A percentile compares a stretch with the other conserved stretches of the same genome.
phyloP scores from a whole-genome alignment of 768 basidiomycete genomes.

The Agaricus subrufescens region DNA sequence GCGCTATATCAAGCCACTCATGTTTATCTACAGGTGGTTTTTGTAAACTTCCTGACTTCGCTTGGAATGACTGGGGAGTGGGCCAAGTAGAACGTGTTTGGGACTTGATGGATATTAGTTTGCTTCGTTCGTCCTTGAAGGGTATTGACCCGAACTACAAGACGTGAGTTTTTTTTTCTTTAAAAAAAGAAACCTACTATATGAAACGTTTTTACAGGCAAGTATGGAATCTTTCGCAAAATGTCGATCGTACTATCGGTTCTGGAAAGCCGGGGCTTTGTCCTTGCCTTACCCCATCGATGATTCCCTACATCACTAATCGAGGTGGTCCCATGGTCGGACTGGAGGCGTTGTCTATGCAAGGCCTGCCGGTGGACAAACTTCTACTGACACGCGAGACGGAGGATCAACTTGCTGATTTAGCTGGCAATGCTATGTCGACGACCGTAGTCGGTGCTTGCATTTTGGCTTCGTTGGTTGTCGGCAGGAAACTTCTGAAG shows the following conservation, averaged over 20 bases:
- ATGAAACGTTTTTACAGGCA: constrained; percentile 36
- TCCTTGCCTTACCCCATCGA: constrained; percentile 90
- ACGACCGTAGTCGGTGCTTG: constrained; percentile 93
- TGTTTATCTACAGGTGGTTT: constrained; percentile 53
- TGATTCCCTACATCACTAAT: constrained; percentile 95
- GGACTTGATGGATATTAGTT: constrained; percentile 91
- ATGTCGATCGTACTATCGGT: constrained; percentile 88
- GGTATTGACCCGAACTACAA: constrained; percentile 87
- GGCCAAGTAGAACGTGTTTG: constrained; percentile 92
- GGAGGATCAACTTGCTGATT: constrained; percentile 89
- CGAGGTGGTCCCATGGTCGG: constrained; percentile 96
- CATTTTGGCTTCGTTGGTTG: constrained; percentile 76
- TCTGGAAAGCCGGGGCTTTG: constrained; percentile 80
- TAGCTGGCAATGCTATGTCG: constrained; percentile 97
- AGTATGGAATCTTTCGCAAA: constrained; percentile 97
- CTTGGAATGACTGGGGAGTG: constrained; percentile 93
- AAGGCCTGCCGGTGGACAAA: constrained; percentile 91
- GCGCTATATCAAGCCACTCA: not conserved
- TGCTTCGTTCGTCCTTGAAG: constrained; percentile 73
- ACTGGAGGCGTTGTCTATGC: constrained; percentile 87
- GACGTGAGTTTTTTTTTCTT: constrained; percentile 51
- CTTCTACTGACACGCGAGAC: constrained; percentile 88
- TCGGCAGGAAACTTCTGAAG: constrained; percentile 63
- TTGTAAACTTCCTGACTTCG: constrained; percentile 83
- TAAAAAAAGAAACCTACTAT: constrained; percentile 10